Percentiles rank a stretch among this genome's conserved stretches.
phyloP scores from a whole-genome alignment of 129 eudicot genomes.

The Dittrichia graveolens region DNA sequence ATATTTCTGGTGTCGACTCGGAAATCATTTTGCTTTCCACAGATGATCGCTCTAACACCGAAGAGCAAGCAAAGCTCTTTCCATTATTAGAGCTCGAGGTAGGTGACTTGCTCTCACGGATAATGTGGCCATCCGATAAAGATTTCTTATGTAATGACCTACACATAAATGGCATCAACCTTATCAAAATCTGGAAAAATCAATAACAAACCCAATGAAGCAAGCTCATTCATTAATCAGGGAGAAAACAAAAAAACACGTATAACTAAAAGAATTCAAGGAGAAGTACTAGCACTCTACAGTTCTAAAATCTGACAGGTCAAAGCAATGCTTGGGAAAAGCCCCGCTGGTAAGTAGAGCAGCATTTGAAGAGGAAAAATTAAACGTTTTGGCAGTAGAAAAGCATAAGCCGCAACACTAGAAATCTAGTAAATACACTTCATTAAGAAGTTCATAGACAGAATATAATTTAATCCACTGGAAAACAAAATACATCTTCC shows the following conservation, averaged over 20 bases:
- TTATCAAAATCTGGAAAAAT: not conserved
- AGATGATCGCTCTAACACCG: conserved; percentile 39
- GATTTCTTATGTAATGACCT: conserved; percentile 72
- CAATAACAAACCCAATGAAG: no score
- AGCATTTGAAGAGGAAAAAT: not conserved
- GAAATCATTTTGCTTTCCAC: conserved; percentile 39
- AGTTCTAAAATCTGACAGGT: not conserved
- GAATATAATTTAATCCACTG: no score
- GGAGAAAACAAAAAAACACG: not conserved
- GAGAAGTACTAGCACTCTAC: conserved; percentile 3
- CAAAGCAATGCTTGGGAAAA: not conserved
- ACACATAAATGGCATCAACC: conserved; percentile 16
- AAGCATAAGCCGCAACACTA: no score
- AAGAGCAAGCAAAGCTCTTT: conserved; percentile 39
- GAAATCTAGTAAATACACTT: no score
- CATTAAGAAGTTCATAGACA: no score
- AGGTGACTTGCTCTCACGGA: conserved; percentile 46
- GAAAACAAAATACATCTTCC: no score
- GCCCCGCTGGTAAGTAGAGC: not conserved
- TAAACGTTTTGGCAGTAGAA: no score
- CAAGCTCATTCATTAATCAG: not conserved
- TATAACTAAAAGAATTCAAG: not conserved
- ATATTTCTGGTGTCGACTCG: conserved; percentile 62
- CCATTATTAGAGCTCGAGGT: conserved; percentile 33
- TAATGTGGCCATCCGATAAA: conserved; percentile 74